A percentile compares a stretch with the other conserved stretches of the same genome.
phyloP scores from a whole-genome alignment of 257 asterid genomes.

The Craterostigma plantagineum region DNA sequence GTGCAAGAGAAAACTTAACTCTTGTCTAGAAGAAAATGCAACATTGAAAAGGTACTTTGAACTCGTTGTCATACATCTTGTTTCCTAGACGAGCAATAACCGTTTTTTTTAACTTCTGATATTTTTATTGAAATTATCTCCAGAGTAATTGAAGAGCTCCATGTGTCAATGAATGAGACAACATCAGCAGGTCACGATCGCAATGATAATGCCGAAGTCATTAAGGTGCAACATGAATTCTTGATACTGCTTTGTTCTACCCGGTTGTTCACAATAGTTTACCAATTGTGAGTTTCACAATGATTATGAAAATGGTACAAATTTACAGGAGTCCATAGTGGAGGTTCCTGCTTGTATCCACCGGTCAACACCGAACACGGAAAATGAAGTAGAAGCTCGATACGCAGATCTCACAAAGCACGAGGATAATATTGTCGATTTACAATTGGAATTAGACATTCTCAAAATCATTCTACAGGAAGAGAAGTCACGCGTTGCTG shows the following conservation, averaged over 20 bases:
- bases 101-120: constrained; percentile 1
- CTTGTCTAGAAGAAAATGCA: constrained; percentile 53
- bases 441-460: constrained; percentile 87
- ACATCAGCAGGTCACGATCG: constrained; percentile 21
- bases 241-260: too few relatives aligned
- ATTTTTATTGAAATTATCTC: constrained; percentile 4
- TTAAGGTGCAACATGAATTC: constrained; percentile 29
- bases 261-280: too few relatives aligned
- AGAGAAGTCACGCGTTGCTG: constrained; percentile 40
- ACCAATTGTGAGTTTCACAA: not conserved
- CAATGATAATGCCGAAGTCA: constrained; percentile 34
- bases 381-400: constrained; percentile 17
- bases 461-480: constrained; percentile 62
- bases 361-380: constrained; percentile 14
- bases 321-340: constrained; percentile 54
- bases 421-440: constrained; percentile 41
- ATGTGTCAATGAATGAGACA: constrained; percentile 15
- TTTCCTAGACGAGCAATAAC: constrained; percentile 3
- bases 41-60: constrained; percentile 40
- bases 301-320: not conserved
- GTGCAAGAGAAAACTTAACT: constrained; percentile 36
- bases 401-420: constrained; percentile 14
- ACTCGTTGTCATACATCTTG: constrained; percentile 5
- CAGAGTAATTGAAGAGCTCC: constrained; percentile 58
- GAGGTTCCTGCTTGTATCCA: constrained; percentile 29